Evolutionary conservation across 2,329 filamentous ascomycete genomes (phyloP), one percentile per base, ranked within the genome.

Genomic region (Stromatinia cepivora): DNA sequence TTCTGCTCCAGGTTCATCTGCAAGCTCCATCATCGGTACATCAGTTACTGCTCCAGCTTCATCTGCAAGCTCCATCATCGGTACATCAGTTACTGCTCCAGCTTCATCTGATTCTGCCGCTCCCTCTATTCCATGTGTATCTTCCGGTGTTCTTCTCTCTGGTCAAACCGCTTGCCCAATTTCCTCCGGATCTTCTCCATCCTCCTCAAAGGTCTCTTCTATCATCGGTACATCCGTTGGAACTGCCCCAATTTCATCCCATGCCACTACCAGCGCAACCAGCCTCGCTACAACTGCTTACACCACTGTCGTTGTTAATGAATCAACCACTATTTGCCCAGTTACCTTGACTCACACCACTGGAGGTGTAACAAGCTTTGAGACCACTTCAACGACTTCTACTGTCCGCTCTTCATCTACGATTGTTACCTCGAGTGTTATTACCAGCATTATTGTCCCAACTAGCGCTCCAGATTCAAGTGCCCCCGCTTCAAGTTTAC

Each of bases 341-440:
- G 75, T 77, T 70, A 76, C 75, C 4, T 57, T 69, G 17, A 46
- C 58, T 5, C 48, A 46, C 22, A 61, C 70, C 1, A 62, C 36
- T 25, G 56, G 45, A 31, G 56, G 42, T 4, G 46, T 36, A 17
- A 45, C 59, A 34, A 50, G 52, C 45, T 39, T 56, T 5, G 28
- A 36, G 22, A 69, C 59, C 28, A 69, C 53, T 20, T 69, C 73
- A 70, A 76, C 72, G 8, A 72, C 67, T n/a, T 73, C 76, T 10
- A 80, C 81, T 46, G 78, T 78, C 48, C 72, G 75, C 45, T 74
- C 77, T 69, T 79, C 80, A 36, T 74, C 77, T 6, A 77, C 75
- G 25, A 67, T 68, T 25, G 45, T 67, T 3, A 80, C 69, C 75
- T 63, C 61, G 8, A 52, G 46, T 34, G 31, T 52, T 57, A 34